Base-by-base conservation (phyloP, 441 rosid species). In the Arabidopsis lyrata region DNA sequence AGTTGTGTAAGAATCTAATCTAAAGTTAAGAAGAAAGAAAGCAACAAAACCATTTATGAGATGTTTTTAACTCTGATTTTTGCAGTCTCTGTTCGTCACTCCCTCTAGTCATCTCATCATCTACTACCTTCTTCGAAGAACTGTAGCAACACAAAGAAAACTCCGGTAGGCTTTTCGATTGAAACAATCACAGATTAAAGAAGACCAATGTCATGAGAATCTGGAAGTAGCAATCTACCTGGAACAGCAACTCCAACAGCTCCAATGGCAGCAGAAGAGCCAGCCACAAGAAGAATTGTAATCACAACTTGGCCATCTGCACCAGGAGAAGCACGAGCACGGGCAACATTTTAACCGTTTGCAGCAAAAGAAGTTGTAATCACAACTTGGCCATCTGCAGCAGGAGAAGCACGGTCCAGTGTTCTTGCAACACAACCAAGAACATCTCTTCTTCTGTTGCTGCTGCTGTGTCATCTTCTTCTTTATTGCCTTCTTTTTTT, bases 391-490 rank as follows among this genome's bases (percentile, higher is more conserved):
- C 80, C 78, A 53, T 66, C n/a, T 29, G 42, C 81, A 81, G 41
- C 81, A 75, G 68, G 80, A 80, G 56, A 70, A 73, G 49, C 79
- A 76, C 11, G 66, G 41, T 73, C 81, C 76, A 72, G 73, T 72
- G 71, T 58, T 78, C 54, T 68, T 81, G 80, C 81, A 82, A 13
- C 83, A 81, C 35, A 84, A 66, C 82, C 86, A 82, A 71, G 80
- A 79, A 72, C 77, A 77, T 45, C 77, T 66, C 74, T 39, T 77
- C 53, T 72, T 66, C 74, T 59, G 63, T 50, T 62, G 68, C 5
- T 66, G 68, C 24, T 47, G 68, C 22, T 42, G 66, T 38, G 61
- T 35, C 4, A 18, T 24, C 32, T 13, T 71, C 80, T 58, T 71
- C 53, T 76, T 76, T 18, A 20, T 34, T 31, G 14, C 45, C 50